Evolutionary conservation across 768 basidiomycete genomes (phyloP), one percentile per base, ranked within the genome.

Genomic region (Hericium alpestre): DNA sequence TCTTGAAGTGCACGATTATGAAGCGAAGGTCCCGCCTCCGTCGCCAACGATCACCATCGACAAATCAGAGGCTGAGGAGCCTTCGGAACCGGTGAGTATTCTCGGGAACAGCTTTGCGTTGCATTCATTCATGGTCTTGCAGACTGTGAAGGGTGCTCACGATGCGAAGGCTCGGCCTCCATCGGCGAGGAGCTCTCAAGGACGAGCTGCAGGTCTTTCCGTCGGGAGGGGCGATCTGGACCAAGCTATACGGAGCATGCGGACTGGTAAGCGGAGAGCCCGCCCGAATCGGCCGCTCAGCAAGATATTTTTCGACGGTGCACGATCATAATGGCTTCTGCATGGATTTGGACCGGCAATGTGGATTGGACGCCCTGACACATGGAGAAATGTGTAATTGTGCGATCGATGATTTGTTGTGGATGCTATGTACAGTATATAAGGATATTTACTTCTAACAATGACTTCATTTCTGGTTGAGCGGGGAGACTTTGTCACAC

Each of bases 211-310:
- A 27, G 78, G 76, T 43, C 72, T 71, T 52, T 85, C 89, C 1
- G 66, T 89, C 59, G 83, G 84, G 7, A 80, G 85, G 39, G 93
- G 93, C 10, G 86, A 87, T 55, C 70, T 95, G 37, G 92, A 97
- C 61, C 80, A 88, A 64, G 88, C 87, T 1, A 86, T 97, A 41
- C 83, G 87, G 16, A 91, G 84, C 59, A 79, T 93, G 74, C 79
- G 81, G 47, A 80, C 79, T 51, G 91, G 83, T 38, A 80, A 76
- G 66, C 74, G 80, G 49, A 73, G 82, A 59, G 71, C 69, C 25
- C 75, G 80, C 49, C 73, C 74, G 18, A 59, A 53, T 15, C 65
- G 73, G 50, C 85, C 83, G 2, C 67, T 87, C 54, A 89, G 86
- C 72, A 88, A 86, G 76, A 89, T 93, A 27, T 90, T 91, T 64